Percentiles rank a stretch among this genome's conserved stretches.
Evolutionary conservation across 192 early-diverging fungal species (phyloP).

Genomic region (Mortierella antarctica): DNA sequence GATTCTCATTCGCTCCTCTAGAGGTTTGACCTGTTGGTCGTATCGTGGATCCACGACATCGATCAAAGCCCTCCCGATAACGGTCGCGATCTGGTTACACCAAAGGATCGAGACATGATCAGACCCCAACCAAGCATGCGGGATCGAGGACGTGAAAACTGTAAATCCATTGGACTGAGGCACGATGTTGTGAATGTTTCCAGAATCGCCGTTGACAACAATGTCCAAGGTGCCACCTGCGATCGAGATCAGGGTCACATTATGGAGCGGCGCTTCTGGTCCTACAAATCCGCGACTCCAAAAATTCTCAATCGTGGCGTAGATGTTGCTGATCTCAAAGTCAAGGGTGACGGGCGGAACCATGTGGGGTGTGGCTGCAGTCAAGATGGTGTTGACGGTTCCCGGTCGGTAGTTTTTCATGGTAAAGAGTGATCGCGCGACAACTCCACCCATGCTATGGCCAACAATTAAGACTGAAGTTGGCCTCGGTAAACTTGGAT

Average conservation of each 20-base stretch:
- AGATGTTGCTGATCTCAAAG: conserved; percentile 70
- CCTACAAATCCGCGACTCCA: conserved; percentile 71
- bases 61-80: conserved; percentile 68
- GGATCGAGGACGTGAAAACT: conserved; percentile 81
- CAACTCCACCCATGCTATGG: conserved; percentile 97
- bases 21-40: conserved; percentile 70
- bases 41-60: conserved; percentile 72
- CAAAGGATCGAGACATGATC: conserved; percentile 92
- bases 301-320: conserved; percentile 71
- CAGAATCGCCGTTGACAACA: conserved; percentile 83
- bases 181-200: conserved; percentile 75
- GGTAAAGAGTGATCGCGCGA: conserved; percentile 82
- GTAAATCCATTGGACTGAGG: conserved; percentile 78
- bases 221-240: conserved; percentile 91
- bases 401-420: conserved; percentile 78
- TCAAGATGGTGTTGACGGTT: conserved; percentile 85
- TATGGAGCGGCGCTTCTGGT: conserved; percentile 31
- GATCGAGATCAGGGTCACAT: conserved; percentile 85
- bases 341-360: conserved; percentile 84
- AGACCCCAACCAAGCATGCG: conserved; percentile 87
- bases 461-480: conserved; percentile 84
- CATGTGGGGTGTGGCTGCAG: conserved; percentile 89
- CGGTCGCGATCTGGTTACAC: conserved; percentile 89
- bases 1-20: conserved; percentile 70
- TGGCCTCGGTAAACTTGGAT: conserved; percentile 60